Conservation (phyloP, 179 eudicot genomes). For the Pouteria campechiana region DNA sequence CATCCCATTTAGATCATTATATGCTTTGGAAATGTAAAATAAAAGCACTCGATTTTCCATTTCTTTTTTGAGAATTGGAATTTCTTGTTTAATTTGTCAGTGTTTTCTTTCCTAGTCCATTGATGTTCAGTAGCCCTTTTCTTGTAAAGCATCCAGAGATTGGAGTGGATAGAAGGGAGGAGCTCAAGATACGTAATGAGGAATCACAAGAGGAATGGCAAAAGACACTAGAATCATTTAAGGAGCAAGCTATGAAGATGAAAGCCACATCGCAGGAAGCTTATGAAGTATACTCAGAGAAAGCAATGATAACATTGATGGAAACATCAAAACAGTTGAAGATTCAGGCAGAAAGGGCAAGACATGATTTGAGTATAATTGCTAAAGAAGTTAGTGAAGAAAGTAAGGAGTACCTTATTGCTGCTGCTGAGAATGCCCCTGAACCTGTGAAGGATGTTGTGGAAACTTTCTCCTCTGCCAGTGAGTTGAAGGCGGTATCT, state of each 20-base stretch:
- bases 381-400: conserved; percentile 65
- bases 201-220: conserved; percentile 79
- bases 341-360: conserved; percentile 85
- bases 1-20: too few species aligned
- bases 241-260: conserved; percentile 75
- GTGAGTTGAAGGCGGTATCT: conserved; percentile 54
- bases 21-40: too few species aligned
- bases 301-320: conserved; percentile 47
- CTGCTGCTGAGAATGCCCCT: conserved; percentile 73
- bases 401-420: conserved; percentile 48
- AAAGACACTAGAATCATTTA: conserved; percentile 56
- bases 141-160: too few species aligned
- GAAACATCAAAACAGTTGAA: conserved; percentile 67
- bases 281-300: conserved; percentile 63
- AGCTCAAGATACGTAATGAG: conserved; percentile 28
- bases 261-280: conserved; percentile 82
- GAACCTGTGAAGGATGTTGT: conserved; percentile 89
- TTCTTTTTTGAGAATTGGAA: too few species aligned
- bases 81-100: too few species aligned
- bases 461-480: conserved; percentile 63
- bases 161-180: too few species aligned
- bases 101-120: too few species aligned
- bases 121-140: too few species aligned
- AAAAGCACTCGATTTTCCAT: too few species aligned
- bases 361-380: conserved; percentile 44